A percentile compares a stretch with the other conserved stretches of the same genome.
phyloP scores from a whole-genome alignment of 2,329 filamentous ascomycete genomes.

The Phyllosticta paracitricarpa region DNA sequence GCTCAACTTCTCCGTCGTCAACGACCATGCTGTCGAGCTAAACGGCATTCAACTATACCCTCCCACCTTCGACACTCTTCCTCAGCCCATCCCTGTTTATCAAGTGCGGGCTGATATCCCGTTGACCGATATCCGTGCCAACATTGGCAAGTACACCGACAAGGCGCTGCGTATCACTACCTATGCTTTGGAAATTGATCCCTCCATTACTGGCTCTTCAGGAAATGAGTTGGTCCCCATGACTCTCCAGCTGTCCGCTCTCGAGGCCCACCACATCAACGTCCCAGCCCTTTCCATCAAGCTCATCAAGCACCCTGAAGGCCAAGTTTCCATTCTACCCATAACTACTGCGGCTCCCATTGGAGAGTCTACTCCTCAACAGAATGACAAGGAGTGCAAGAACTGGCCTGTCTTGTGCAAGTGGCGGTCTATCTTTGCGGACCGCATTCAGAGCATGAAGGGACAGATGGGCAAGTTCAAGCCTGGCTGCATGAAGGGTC shows the following conservation, averaged over 20 bases:
- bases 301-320: constrained; percentile 26
- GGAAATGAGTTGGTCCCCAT: constrained; percentile 31
- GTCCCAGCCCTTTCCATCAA: constrained; percentile 27
- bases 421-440: constrained; percentile 28
- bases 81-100: constrained; percentile 23
- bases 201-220: constrained; percentile 23
- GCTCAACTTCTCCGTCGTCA: constrained; percentile 26
- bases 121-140: constrained; percentile 11
- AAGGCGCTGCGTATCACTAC: constrained; percentile 23
- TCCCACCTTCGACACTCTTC: constrained; percentile 21
- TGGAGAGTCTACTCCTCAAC: constrained; percentile 15
- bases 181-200: constrained; percentile 24
- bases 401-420: constrained; percentile 31
- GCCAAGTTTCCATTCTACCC: constrained; percentile 28
- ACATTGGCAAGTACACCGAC: constrained; percentile 13
- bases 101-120: constrained; percentile 21
- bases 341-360: constrained; percentile 20
- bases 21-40: constrained; percentile 23
- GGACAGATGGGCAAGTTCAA: constrained; percentile 18
- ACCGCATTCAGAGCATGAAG: constrained; percentile 24
- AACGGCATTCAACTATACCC: constrained; percentile 30
- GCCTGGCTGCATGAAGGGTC: constrained; percentile 10
- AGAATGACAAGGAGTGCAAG: constrained; percentile 17
- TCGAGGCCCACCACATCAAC: constrained; percentile 23
- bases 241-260: constrained; percentile 24